Evolutionary conservation across 2,329 filamentous ascomycete species (phyloP).

Genomic region (Nigrospora oryzae): DNA sequence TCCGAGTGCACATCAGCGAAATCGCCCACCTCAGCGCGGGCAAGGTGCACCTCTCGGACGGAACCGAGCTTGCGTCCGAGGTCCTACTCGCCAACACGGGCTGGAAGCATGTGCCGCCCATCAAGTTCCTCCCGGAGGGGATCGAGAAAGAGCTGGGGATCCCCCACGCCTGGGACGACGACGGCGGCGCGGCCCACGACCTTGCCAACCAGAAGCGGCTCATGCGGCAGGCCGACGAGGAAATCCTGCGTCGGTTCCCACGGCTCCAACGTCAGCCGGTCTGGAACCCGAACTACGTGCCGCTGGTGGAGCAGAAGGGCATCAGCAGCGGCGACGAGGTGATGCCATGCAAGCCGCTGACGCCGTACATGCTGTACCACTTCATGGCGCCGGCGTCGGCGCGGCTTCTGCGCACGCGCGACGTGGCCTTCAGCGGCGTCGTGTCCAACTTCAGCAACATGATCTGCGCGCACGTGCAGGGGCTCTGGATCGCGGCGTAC

Average conservation of each 20-base stretch:
- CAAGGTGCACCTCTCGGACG: constrained; percentile 35
- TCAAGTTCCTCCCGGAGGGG: constrained; percentile 34
- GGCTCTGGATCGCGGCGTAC: constrained; percentile 49
- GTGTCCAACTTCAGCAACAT: constrained; percentile 34
- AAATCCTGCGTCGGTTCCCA: constrained; percentile 42
- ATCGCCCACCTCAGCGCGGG: constrained; percentile 34
- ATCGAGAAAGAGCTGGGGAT: constrained; percentile 36
- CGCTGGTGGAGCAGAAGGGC: constrained; percentile 26
- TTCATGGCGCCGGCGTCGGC: constrained; percentile 34
- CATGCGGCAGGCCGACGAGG: constrained; percentile 31
- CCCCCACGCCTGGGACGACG: constrained; percentile 20
- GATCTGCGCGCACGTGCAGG: constrained; percentile 35
- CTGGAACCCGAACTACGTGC: constrained; percentile 34
- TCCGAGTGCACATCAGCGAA: constrained; percentile 47
- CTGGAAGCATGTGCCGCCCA: constrained; percentile 34
- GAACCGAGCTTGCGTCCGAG: constrained; percentile 31
- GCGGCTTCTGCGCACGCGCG: constrained; percentile 25
- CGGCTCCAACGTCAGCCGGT: constrained; percentile 35
- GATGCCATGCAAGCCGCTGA: constrained; percentile 10
- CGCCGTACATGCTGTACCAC: constrained; percentile 32
- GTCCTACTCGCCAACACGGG: constrained; percentile 48
- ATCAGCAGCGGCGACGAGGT: constrained; percentile 13
- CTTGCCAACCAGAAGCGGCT: constrained; percentile 29
- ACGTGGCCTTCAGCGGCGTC: constrained; percentile 39
- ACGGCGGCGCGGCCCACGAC: constrained; percentile 16